A percentile compares a stretch with the other conserved stretches of the same genome.
These are phyloP conservation scores for Gastrodia elata DNA, from an alignment of 106 monocot genomes.

Conservation along the genomic window DNA sequence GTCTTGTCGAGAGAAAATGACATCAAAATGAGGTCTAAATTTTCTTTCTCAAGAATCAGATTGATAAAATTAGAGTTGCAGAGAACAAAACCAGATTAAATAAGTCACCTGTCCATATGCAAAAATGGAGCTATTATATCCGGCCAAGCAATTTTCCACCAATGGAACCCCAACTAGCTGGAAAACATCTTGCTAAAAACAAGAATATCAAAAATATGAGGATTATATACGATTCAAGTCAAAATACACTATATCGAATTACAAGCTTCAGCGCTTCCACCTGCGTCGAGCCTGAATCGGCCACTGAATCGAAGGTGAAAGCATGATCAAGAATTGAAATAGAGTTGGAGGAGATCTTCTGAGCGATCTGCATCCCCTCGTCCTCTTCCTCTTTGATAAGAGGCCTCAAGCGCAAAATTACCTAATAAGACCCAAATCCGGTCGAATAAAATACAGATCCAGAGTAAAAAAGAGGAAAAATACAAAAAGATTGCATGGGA, in stretches of 20 bases:
- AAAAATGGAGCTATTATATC: constrained; percentile 98
- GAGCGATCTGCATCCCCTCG: constrained; percentile 44
- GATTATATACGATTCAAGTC: neutral
- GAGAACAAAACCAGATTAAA: neutral
- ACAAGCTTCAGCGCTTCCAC: constrained; percentile 16
- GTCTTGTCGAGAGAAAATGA: constrained; percentile 34
- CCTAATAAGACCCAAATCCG: constrained; percentile 34
- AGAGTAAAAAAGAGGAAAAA: neutral
- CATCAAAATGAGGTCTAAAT: neutral
- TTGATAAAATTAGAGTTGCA: neutral
- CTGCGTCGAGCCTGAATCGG: constrained; percentile 64
- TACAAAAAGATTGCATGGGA: neutral
- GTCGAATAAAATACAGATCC: neutral
- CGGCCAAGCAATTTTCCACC: constrained; percentile 95
- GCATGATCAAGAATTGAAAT: constrained; percentile 68
- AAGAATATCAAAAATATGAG: neutral
- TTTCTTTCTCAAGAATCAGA: neutral
- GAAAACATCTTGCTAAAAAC: constrained; percentile 70
- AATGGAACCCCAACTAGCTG: constrained; percentile 79
- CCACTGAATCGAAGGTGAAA: constrained; percentile 90
- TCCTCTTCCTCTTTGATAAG: constrained; percentile 55
- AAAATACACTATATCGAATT: neutral
- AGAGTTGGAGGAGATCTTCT: constrained; percentile 49
- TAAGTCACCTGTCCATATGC: constrained; percentile 86
- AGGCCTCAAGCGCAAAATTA: constrained; percentile 77